Evolutionary conservation across 2,329 filamentous ascomycete genomes (phyloP).

Genomic region (Aaosphaeria pasadenensis): DNA sequence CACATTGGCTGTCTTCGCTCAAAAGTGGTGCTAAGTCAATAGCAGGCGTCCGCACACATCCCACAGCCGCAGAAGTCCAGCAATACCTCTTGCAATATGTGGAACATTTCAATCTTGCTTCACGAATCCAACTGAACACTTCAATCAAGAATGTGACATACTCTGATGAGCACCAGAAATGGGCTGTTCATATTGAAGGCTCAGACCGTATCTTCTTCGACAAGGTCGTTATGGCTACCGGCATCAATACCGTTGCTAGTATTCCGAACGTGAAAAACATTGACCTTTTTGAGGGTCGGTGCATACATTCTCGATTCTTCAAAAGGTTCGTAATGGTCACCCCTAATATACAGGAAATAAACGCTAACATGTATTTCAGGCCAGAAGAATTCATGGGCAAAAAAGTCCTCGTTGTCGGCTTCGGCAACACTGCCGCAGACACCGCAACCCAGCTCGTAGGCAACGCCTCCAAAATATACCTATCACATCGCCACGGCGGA

Average conservation of each 20-base stretch:
- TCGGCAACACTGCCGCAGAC: slow-evolving; percentile 24
- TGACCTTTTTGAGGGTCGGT: slow-evolving; percentile 9
- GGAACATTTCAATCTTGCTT: slow-evolving; percentile 14
- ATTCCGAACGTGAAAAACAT: slow-evolving; percentile 13
- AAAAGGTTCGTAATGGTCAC: neutral
- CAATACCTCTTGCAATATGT: slow-evolving; percentile 16
- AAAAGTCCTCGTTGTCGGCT: slow-evolving; percentile 21
- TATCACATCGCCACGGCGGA: slow-evolving; percentile 22
- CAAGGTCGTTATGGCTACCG: slow-evolving; percentile 18
- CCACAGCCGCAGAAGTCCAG: slow-evolving; percentile 16
- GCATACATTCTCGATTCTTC: neutral
- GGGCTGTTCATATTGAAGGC: slow-evolving; percentile 8
- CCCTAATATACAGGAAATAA: neutral
- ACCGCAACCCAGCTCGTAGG: slow-evolving; percentile 17
- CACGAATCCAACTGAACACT: slow-evolving; percentile 10
- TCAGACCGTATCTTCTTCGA: slow-evolving; percentile 11
- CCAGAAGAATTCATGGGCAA: slow-evolving; percentile 11
- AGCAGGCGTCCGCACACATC: slow-evolving; percentile 2
- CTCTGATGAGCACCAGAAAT: slow-evolving; percentile 9
- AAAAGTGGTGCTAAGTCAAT: neutral
- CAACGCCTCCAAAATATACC: slow-evolving; percentile 16
- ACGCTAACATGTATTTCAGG: neutral
- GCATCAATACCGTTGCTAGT: slow-evolving; percentile 13
- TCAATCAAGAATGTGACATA: slow-evolving; percentile 7
- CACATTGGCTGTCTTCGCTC: no score